Conservation (phyloP, 2,329 filamentous ascomycete genomes). For the Setomelanomma holmii region DNA sequence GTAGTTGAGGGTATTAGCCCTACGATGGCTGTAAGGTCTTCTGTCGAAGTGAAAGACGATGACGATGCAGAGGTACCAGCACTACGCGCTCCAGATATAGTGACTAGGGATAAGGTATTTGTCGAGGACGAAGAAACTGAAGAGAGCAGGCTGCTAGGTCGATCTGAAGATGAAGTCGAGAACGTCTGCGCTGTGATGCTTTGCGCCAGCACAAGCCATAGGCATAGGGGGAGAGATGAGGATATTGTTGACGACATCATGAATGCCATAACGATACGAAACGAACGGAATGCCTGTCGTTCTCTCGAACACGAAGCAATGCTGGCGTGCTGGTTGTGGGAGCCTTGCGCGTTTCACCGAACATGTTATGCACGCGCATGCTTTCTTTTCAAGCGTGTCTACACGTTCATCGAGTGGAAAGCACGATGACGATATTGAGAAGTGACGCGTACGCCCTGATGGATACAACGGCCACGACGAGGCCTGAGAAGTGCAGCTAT, state of each 20-base stretch:
- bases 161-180: not conserved
- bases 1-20: conserved; percentile 16
- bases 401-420: conserved; percentile 2
- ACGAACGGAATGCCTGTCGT: conserved; percentile 5
- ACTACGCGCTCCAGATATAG: conserved; percentile 16
- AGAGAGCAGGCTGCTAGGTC: not conserved
- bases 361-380: not conserved
- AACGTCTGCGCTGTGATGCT: not conserved
- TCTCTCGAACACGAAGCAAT: not conserved
- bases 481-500: not conserved
- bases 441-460: conserved; percentile 15
- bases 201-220: not conserved
- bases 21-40: conserved; percentile 27
- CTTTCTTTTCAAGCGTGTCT: not conserved
- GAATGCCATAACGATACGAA: not conserved
- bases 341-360: not conserved
- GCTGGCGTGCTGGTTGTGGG: not conserved
- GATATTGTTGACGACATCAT: not conserved
- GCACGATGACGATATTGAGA: conserved; percentile 26
- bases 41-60: conserved; percentile 12
- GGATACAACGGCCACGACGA: conserved; percentile 7
- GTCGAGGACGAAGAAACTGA: not conserved
- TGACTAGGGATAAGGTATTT: not conserved
- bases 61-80: conserved; percentile 16
- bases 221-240: not conserved